Conservation (phyloP, 495 filamentous ascomycete species). For the Cetradonia linearis region DNA sequence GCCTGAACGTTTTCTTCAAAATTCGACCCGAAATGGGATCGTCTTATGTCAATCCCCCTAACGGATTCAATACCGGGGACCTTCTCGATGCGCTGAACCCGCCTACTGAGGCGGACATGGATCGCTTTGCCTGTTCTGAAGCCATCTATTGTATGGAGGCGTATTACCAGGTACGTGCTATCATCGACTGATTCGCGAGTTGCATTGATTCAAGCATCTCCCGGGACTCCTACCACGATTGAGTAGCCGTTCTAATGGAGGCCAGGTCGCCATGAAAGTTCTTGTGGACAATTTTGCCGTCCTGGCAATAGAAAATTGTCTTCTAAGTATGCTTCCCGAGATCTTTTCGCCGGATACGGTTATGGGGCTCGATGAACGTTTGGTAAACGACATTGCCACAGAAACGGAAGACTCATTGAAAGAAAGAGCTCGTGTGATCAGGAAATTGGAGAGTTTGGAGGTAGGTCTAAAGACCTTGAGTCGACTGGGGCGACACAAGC, state of each 20-base stretch:
- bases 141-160: slow-evolving; percentile 41
- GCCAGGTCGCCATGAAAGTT: slow-evolving; percentile 13
- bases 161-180: slow-evolving; percentile 42
- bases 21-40: background rate
- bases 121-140: slow-evolving; percentile 36
- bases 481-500: slow-evolving; percentile 12
- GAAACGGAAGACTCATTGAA: slow-evolving; percentile 15
- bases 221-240: too few species aligned
- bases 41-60: background rate
- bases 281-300: slow-evolving; percentile 8
- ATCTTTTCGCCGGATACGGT: slow-evolving; percentile 15
- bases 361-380: slow-evolving; percentile 14
- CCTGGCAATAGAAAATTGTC: background rate
- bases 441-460: slow-evolving; percentile 13
- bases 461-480: slow-evolving; percentile 11
- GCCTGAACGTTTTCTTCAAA: slow-evolving; percentile 10
- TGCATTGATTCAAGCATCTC: too few species aligned
- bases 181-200: too few species aligned
- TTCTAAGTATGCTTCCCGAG: slow-evolving; percentile 2
- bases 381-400: slow-evolving; percentile 12
- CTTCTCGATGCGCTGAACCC: too few species aligned
- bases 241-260: too few species aligned
- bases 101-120: slow-evolving; percentile 32
- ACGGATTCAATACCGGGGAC: slow-evolving; percentile 1
- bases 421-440: slow-evolving; percentile 8